Percentiles rank a stretch among this genome's conserved stretches.
phyloP scores from a whole-genome alignment of 2,329 filamentous ascomycete species.

The Pseudophaeomoniella oleicola region DNA sequence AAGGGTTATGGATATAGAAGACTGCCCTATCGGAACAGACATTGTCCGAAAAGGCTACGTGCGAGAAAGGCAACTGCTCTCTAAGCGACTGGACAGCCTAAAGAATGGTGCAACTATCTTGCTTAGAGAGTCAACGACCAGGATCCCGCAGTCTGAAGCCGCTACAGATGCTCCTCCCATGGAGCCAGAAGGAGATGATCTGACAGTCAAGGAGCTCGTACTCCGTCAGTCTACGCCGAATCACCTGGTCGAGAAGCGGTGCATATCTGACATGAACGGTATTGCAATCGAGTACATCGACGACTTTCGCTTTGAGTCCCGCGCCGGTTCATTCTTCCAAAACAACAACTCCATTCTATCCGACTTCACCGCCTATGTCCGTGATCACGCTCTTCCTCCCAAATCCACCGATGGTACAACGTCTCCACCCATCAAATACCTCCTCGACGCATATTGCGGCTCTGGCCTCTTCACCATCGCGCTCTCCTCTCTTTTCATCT shows the following conservation, averaged over 20 bases:
- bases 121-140: slow-evolving; percentile 68
- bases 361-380: slow-evolving; percentile 73
- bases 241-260: slow-evolving; percentile 68
- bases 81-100: slow-evolving; percentile 55
- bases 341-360: slow-evolving; percentile 98
- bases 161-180: slow-evolving; percentile 6
- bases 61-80: slow-evolving; percentile 63
- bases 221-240: slow-evolving; percentile 41
- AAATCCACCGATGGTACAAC: slow-evolving; percentile 12
- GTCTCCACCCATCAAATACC: slow-evolving; percentile 51
- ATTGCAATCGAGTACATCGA: slow-evolving; percentile 80
- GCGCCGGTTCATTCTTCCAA: slow-evolving; percentile 91
- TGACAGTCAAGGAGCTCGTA: slow-evolving; percentile 29
- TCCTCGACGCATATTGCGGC: slow-evolving; percentile 96
- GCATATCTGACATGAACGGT: slow-evolving; percentile 73
- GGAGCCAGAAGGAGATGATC: slow-evolving; percentile 13
- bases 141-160: slow-evolving; percentile 21
- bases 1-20: slow-evolving; percentile 81
- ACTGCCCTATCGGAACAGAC: slow-evolving; percentile 88
- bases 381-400: slow-evolving; percentile 54
- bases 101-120: slow-evolving; percentile 74
- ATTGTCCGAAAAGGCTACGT: slow-evolving; percentile 68
- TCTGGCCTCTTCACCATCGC: slow-evolving; percentile 96
- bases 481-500: slow-evolving; percentile 64
- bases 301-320: slow-evolving; percentile 73